Evolutionary conservation across 139 green algal genomes (phyloP).

Genomic region (Tetradesmus obliquus): DNA sequence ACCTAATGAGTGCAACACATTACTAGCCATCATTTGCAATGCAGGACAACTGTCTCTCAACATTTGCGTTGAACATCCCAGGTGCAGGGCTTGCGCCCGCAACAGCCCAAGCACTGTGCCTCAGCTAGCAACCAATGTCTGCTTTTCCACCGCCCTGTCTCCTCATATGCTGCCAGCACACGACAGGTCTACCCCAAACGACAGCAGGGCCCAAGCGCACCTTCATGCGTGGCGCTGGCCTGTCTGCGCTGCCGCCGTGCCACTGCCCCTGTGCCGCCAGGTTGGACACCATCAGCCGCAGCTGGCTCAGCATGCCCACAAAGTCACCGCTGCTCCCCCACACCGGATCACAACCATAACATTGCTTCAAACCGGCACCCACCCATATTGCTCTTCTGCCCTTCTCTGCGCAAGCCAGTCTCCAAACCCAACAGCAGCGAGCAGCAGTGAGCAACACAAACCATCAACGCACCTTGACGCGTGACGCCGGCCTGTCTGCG

Average conservation of each 20-base stretch:
- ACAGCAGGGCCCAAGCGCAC: conserved; percentile 37
- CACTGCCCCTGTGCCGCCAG: conserved; percentile 42
- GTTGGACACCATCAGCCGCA: conserved; percentile 34
- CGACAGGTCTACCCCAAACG: not conserved
- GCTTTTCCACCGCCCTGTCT: too few species aligned
- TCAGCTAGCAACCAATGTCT: too few species aligned
- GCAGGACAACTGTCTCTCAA: too few species aligned
- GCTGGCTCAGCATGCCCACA: conserved; percentile 38
- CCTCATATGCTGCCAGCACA: not conserved
- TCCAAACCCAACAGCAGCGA: not conserved
- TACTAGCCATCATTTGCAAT: too few species aligned
- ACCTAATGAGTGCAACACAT: too few species aligned
- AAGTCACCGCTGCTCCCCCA: conserved; percentile 8
- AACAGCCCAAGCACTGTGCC: too few species aligned
- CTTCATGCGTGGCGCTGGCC: conserved; percentile 40
- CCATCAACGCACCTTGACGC: conserved; percentile 39
- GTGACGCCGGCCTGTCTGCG: conserved; percentile 21
- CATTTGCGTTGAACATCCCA: too few species aligned
- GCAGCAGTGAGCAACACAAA: not conserved
- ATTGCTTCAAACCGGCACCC: not conserved
- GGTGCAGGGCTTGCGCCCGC: too few species aligned
- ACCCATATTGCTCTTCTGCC: not conserved
- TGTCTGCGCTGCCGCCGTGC: not conserved
- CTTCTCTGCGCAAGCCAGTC: not conserved
- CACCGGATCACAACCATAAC: not conserved